Percentiles rank a stretch among this genome's conserved stretches.
Conservation (phyloP, 352 stramenopile genomes). For the Phytopythium kandeliae region DNA sequence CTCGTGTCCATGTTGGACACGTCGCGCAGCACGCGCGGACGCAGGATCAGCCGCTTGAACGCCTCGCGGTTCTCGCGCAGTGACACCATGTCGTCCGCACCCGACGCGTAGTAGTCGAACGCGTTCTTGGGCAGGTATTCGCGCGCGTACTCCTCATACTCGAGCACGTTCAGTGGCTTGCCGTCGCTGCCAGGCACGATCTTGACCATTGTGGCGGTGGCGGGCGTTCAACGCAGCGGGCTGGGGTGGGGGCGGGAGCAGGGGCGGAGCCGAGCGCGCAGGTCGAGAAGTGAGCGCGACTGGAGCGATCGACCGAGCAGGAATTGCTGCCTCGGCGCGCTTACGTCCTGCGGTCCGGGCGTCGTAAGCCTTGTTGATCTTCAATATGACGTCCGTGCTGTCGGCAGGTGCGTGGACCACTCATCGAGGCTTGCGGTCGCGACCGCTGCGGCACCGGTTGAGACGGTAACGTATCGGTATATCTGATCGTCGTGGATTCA, state of each 20-base stretch:
- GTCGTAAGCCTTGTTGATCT: background rate
- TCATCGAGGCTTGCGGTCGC: too few relatives aligned
- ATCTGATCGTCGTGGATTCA: too few relatives aligned
- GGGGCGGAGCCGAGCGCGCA: too few relatives aligned
- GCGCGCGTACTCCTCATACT: constrained; percentile 87
- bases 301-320: background rate
- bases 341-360: background rate
- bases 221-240: too few relatives aligned
- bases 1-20: constrained; percentile 90
- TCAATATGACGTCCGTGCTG: constrained; percentile 9
- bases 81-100: constrained; percentile 91
- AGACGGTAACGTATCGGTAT: too few relatives aligned
- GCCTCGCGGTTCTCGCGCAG: constrained; percentile 78
- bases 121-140: constrained; percentile 90
- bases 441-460: too few relatives aligned
- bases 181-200: constrained; percentile 69
- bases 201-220: constrained; percentile 31
- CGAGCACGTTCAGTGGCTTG: constrained; percentile 83
- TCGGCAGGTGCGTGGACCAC: too few relatives aligned
- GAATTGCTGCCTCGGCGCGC: background rate
- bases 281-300: constrained; percentile 2
- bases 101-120: constrained; percentile 91
- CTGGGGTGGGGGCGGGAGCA: background rate
- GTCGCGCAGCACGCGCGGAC: constrained; percentile 91
- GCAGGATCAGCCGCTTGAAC: constrained; percentile 92